Conservation (phyloP, 2,329 filamentous ascomycete species). For the Sordariomycetes sp. region DNA sequence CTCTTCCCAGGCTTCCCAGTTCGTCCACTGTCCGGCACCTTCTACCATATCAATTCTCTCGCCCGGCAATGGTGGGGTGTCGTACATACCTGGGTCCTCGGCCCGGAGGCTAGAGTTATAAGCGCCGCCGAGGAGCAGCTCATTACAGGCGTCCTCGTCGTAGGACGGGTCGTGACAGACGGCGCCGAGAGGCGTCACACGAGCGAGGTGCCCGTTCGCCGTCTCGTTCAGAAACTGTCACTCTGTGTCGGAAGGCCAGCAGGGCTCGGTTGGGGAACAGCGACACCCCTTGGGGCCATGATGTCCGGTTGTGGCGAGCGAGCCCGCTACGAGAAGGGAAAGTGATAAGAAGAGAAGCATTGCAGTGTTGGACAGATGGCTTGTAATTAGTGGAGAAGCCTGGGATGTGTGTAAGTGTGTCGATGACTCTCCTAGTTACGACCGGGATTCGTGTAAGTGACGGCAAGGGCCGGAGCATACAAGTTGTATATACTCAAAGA, state of each 20-base stretch:
- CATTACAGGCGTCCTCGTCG: slow-evolving; percentile 26
- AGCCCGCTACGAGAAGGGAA: not conserved
- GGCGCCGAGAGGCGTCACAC: slow-evolving; percentile 35
- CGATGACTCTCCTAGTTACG: too few relatives aligned
- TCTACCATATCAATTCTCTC: not conserved
- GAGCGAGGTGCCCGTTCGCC: slow-evolving; percentile 34
- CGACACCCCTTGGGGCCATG: slow-evolving; percentile 16
- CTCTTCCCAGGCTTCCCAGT: slow-evolving; percentile 23
- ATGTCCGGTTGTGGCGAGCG: not conserved
- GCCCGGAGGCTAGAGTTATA: not conserved
- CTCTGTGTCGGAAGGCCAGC: slow-evolving; percentile 31
- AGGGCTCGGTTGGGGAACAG: slow-evolving; percentile 34
- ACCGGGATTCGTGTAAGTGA: too few relatives aligned
- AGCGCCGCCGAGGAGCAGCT: slow-evolving; percentile 10
- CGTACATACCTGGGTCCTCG: not conserved
- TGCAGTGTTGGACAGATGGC: not conserved
- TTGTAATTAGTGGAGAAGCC: too few relatives aligned
- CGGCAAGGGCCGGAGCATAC: too few relatives aligned
- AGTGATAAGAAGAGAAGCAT: not conserved
- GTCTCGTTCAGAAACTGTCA: slow-evolving; percentile 40
- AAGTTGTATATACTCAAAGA: too few relatives aligned
- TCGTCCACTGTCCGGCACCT: slow-evolving; percentile 19
- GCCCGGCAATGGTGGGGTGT: not conserved
- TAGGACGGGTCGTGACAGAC: slow-evolving; percentile 36
- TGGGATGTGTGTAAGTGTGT: too few relatives aligned